Percentiles rank a stretch among this genome's conserved stretches.
Evolutionary conservation across 1,284 basidiomycete genomes (phyloP).

Genomic region (Puccinia triticina): DNA sequence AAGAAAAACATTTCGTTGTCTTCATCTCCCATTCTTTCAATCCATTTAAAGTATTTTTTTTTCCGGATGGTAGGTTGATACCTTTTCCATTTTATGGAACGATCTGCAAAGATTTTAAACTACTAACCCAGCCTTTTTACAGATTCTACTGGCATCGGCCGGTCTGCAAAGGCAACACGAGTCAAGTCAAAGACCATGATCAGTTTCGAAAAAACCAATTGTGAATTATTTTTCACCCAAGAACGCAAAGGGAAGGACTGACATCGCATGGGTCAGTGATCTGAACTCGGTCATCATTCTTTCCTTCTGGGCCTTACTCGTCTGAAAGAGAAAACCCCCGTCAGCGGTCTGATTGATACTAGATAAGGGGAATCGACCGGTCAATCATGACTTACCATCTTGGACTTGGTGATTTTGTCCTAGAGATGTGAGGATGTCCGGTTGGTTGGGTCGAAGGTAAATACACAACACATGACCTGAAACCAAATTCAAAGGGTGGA

Average conservation of each 20-base stretch:
- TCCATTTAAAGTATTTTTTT: background rate
- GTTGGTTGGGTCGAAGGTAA: too few relatives aligned
- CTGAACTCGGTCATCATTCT: slow-evolving; percentile 46
- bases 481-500: too few relatives aligned
- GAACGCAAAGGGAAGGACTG: background rate
- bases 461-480: too few relatives aligned
- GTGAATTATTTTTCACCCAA: background rate
- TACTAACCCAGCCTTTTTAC: slow-evolving; percentile 49
- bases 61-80: background rate
- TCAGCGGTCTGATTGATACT: too few relatives aligned
- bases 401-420: too few relatives aligned
- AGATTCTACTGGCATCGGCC: slow-evolving; percentile 44
- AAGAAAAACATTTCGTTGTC: background rate
- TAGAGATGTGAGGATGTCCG: too few relatives aligned
- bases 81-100: background rate
- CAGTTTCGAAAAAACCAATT: too few relatives aligned
- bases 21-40: background rate
- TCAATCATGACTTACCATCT: too few relatives aligned
- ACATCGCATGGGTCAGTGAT: slow-evolving; percentile 48
- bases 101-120: background rate
- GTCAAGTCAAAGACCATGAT: background rate
- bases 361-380: too few relatives aligned
- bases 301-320: slow-evolving; percentile 37
- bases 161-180: background rate
- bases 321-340: background rate